Evolutionary conservation across 2,329 filamentous ascomycete genomes (phyloP).

Genomic region (Monilinia fructigena): DNA sequence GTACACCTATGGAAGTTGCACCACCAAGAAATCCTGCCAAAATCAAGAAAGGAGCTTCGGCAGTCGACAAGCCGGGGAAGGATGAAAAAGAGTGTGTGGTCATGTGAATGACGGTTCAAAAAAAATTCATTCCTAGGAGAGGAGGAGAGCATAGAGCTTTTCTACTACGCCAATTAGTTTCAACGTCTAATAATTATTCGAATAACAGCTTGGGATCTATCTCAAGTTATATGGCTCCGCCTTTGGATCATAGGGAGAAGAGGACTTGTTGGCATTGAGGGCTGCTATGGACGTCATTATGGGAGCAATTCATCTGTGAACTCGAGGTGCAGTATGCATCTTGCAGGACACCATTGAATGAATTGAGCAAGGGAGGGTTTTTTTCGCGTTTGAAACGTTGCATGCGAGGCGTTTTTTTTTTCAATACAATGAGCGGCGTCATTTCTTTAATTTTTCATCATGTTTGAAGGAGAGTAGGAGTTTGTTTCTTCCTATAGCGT

Average conservation of each 20-base stretch:
- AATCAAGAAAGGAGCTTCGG: slow-evolving; percentile 34
- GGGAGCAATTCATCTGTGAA: background rate
- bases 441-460: background rate
- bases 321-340: slow-evolving; percentile 6
- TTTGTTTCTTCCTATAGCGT: background rate
- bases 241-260: background rate
- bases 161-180: background rate
- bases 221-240: background rate
- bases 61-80: slow-evolving; percentile 31
- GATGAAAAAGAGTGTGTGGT: slow-evolving; percentile 36
- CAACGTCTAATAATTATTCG: background rate
- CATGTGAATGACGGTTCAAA: slow-evolving; percentile 29
- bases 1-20: slow-evolving; percentile 39
- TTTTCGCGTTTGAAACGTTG: slow-evolving; percentile 10
- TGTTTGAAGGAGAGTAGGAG: background rate
- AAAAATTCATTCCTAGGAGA: background rate
- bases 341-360: slow-evolving; percentile 8
- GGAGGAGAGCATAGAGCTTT: background rate
- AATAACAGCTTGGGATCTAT: background rate
- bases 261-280: background rate
- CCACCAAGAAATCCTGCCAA: slow-evolving; percentile 34
- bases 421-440: slow-evolving; percentile 10
- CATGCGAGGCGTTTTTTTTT: slow-evolving; percentile 6
- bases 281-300: background rate
- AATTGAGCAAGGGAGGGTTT: background rate